Evolutionary conservation across 176 grass and related monocot species (phyloP).

Genomic region (Panicum miliaceum): DNA sequence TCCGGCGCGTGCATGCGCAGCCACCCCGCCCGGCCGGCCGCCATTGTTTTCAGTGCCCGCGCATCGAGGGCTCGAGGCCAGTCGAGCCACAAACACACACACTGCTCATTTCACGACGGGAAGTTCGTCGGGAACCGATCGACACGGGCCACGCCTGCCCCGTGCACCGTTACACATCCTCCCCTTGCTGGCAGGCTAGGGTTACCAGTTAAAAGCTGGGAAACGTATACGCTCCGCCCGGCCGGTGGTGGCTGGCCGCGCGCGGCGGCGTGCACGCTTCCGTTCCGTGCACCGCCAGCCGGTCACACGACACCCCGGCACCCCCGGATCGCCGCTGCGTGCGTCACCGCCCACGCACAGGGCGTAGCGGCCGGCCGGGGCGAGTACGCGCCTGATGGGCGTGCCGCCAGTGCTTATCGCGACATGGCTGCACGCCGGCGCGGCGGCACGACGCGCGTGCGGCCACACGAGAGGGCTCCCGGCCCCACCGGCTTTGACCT

Average conservation of each 20-base stretch:
- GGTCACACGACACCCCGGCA: neutral
- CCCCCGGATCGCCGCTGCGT: neutral
- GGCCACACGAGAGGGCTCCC: neutral
- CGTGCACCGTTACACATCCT: conserved; percentile 3
- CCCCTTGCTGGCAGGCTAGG: neutral
- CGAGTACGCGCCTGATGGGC: neutral
- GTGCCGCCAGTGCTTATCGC: neutral
- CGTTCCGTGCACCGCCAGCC: neutral
- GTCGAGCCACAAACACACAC: neutral
- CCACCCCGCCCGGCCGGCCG: neutral
- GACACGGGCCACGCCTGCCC: neutral
- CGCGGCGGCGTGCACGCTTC: neutral
- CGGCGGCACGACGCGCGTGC: neutral
- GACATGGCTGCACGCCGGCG: neutral
- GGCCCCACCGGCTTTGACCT: conserved; percentile 18
- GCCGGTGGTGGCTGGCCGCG: neutral
- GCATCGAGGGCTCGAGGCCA: neutral
- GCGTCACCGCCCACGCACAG: neutral
- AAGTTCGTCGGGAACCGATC: neutral
- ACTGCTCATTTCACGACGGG: neutral
- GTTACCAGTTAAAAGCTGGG: neutral
- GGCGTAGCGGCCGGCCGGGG: neutral
- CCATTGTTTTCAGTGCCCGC: conserved; percentile 48
- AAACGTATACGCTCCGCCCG: neutral
- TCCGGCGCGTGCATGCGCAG: neutral